Base-by-base conservation (phyloP, 805 yeast genomes). In the Komagataella kurtzmanii region DNA sequence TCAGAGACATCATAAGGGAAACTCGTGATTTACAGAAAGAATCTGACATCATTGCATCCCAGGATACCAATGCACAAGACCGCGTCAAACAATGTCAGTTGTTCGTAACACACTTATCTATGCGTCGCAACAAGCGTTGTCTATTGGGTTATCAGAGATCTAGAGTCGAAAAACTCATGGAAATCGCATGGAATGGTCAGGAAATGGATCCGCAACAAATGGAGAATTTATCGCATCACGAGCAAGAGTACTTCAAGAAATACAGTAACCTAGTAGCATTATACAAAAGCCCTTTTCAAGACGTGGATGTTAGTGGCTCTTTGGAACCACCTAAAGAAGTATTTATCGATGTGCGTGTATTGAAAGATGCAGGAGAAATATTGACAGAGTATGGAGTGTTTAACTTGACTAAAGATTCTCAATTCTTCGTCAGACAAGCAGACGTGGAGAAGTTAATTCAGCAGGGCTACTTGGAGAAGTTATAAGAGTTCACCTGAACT, bases 341-440 rank as follows among this genome's bases (percentile, higher is more conserved):
- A 24, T 93, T 91, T 59, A 86, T 91, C 7, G 99, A 91, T 61
- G 98, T 93, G 3, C 71, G 99, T 53, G 98, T 91, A 6, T 67
- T 91, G 50, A 85, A 85, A 63, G 95, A 91, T 60, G 97, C 96
- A 0, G 99, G 99, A 1, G 98, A 93, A 62, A 88, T 91, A 43
- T 97, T 90, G 62, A 93, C 99, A 0, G 99, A 91, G 64, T 91
- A 91, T 59, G 99, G 97, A 19, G 96, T 88, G 3, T 89, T 93
- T 69, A 90, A 90, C 59, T 69, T 93, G 56, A 87, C 95, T 2
- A 91, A 90, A 61, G 91, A 91, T 64, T 86, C 96, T 2, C 98
- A 93, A 62, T 90, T 91, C 62, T 91, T 86, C 62, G 97, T 91
- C 17, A 74, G 99, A 53, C 91, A 88, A 58, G 83, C 93, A 0